Evolutionary conservation across 176 grass and related monocot genomes (phyloP).

Genomic region (Avena atlantica): DNA sequence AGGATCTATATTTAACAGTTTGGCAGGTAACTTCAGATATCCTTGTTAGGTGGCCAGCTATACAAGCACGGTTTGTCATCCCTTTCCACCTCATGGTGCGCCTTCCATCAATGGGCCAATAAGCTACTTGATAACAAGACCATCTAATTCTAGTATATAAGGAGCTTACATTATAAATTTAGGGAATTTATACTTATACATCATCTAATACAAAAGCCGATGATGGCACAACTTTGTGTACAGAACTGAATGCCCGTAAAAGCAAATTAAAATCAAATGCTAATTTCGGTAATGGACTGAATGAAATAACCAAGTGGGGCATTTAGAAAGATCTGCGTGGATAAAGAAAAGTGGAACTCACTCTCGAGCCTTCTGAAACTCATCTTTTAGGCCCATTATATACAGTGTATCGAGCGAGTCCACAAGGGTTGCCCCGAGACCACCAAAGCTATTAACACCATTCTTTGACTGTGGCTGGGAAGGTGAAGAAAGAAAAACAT

Average conservation of each 20-base stretch:
- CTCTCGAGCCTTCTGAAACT: conserved; percentile 98
- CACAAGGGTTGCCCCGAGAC: conserved; percentile 92
- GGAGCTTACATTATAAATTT: conserved; percentile 22
- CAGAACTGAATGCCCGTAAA: conserved; percentile 33
- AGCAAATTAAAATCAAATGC: conserved; percentile 14
- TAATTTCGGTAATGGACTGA: conserved; percentile 16
- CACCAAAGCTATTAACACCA: conserved; percentile 97
- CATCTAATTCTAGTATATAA: neutral
- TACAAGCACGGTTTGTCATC: neutral
- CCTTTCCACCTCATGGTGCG: neutral
- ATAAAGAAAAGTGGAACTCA: conserved; percentile 60
- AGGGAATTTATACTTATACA: conserved; percentile 25
- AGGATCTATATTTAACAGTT: neutral
- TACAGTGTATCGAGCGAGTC: conserved; percentile 95
- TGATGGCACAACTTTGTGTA: neutral
- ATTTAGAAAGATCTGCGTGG: conserved; percentile 25
- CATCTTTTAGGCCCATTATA: conserved; percentile 97
- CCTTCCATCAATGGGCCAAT: conserved; percentile 12
- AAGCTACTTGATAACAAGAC: neutral
- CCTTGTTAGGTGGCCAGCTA: neutral
- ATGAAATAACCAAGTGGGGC: conserved; percentile 18
- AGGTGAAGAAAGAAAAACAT: conserved; percentile 35
- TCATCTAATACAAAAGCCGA: neutral
- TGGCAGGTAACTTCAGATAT: conserved; percentile 17
- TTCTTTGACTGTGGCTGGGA: conserved; percentile 90